Percentiles rank a stretch among this genome's conserved stretches.
phyloP scores from a whole-genome alignment of 2,329 filamentous ascomycete genomes.

The Lasiodiplodia sp. region DNA sequence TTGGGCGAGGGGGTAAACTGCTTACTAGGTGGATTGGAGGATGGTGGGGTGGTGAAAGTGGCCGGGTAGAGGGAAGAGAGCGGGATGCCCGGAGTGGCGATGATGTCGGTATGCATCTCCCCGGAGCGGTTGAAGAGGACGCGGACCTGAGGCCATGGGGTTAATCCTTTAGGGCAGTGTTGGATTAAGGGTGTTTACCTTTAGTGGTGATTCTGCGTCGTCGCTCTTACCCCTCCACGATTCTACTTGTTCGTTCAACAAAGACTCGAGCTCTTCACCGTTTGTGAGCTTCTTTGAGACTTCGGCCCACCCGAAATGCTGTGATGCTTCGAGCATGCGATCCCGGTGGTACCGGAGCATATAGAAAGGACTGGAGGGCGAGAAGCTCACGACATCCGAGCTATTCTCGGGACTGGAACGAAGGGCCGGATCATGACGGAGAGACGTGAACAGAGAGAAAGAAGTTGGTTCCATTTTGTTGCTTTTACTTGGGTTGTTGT shows the following conservation, averaged over 20 bases:
- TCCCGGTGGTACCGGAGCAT: conserved; percentile 81
- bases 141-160: conserved; percentile 57
- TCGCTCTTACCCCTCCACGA: conserved; percentile 32
- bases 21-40: conserved; percentile 33
- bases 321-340: conserved; percentile 70
- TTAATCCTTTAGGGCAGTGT: background rate
- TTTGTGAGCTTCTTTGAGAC: conserved; percentile 45
- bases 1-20: conserved; percentile 43
- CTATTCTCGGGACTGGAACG: conserved; percentile 49
- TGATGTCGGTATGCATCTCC: conserved; percentile 48
- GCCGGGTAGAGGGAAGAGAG: conserved; percentile 65
- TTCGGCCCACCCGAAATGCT: conserved; percentile 57
- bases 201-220: conserved; percentile 39
- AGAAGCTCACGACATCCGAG: conserved; percentile 58
- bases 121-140: conserved; percentile 58
- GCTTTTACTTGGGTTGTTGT: conserved; percentile 31
- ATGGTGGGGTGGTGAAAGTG: conserved; percentile 56
- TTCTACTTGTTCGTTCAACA: conserved; percentile 44
- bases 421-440: conserved; percentile 49
- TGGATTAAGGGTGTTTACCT: conserved; percentile 32
- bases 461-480: conserved; percentile 27
- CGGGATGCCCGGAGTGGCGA: conserved; percentile 49
- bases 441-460: conserved; percentile 49
- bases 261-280: conserved; percentile 42
- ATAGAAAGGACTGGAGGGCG: conserved; percentile 70